These are phyloP conservation scores for Blakeslea trispora DNA, from an alignment of 371 early-diverging fungal species.

Conservation along the genomic window DNA sequence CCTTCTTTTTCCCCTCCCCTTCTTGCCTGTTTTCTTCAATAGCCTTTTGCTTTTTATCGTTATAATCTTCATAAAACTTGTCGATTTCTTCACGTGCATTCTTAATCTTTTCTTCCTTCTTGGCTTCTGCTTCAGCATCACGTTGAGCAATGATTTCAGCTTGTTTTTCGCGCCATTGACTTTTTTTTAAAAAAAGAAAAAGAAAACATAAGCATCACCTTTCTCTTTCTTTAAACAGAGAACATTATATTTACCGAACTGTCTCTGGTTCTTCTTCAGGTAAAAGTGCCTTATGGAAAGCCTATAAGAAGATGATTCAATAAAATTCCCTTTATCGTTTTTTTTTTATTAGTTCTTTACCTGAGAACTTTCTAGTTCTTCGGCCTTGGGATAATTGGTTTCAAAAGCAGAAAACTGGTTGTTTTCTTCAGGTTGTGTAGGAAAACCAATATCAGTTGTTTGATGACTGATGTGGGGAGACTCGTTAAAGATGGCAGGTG, in stretches of 20 bases:
- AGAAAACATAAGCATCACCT: background rate
- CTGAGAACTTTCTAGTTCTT: conserved; percentile 52
- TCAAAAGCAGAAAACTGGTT: conserved; percentile 43
- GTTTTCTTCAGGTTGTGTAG: conserved; percentile 2
- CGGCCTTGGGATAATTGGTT: conserved; percentile 45
- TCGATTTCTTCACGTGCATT: conserved; percentile 85
- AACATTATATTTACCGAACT: conserved; percentile 43
- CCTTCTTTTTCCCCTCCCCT: too few relatives aligned
- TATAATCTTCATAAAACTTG: conserved; percentile 94
- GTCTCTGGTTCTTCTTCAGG: conserved; percentile 63
- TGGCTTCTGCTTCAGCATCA: conserved; percentile 67
- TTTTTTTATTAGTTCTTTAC: too few relatives aligned
- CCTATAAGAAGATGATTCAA: conserved; percentile 27
- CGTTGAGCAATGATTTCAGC: conserved; percentile 72
- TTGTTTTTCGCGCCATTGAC: conserved; percentile 86
- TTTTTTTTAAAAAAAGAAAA: too few relatives aligned
- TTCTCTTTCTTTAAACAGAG: conserved; percentile 7
- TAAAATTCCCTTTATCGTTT: too few relatives aligned
- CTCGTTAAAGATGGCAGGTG: conserved; percentile 14
- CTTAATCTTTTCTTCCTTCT: conserved; percentile 70
- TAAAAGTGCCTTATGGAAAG: conserved; percentile 49
- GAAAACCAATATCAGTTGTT: conserved; percentile 7
- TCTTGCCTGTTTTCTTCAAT: conserved; percentile 77
- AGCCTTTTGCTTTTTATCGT: conserved; percentile 81
- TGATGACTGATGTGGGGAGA: conserved; percentile 1